phyloP scores from a whole-genome alignment of 2,329 filamentous ascomycete species.

The Aspergillus japonicus region DNA sequence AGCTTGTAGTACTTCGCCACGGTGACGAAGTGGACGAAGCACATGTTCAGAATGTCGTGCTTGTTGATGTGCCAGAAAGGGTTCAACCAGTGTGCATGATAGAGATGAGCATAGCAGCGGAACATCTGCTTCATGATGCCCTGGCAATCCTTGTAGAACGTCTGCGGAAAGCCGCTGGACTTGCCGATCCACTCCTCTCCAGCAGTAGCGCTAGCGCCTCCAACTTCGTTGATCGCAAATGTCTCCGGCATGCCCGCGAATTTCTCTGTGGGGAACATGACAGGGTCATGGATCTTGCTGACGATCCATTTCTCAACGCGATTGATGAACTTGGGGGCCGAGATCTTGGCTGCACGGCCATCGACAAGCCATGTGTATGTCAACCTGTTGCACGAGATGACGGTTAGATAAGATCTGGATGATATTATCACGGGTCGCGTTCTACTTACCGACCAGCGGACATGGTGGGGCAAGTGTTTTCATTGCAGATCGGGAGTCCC shows the following conservation, averaged over 20 bases:
- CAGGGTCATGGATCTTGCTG: constrained; percentile 86
- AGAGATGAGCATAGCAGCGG: constrained; percentile 94
- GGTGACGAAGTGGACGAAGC: constrained; percentile 80
- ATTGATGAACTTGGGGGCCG: constrained; percentile 89
- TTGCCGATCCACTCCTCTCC: constrained; percentile 82
- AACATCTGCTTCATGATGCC: constrained; percentile 98
- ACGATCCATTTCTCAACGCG: constrained; percentile 97
- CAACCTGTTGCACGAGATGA: constrained; percentile 57
- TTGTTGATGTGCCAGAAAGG: constrained; percentile 78
- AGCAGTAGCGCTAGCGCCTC: constrained; percentile 52
- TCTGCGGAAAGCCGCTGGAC: constrained; percentile 85
- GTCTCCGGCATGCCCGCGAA: constrained; percentile 59
- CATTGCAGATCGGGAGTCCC: constrained; percentile 77
- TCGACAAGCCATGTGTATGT: constrained; percentile 96
- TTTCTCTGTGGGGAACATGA: constrained; percentile 86
- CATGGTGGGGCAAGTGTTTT: constrained; percentile 82
- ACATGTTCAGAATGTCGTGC: constrained; percentile 74
- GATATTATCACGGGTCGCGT: neutral
- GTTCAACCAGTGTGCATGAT: constrained; percentile 90
- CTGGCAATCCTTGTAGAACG: constrained; percentile 87
- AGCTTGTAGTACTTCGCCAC: constrained; percentile 79
- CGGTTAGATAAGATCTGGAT: constrained; percentile 17
- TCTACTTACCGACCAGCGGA: constrained; percentile 81
- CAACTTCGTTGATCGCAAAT: constrained; percentile 55
- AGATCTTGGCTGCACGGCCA: constrained; percentile 84